phyloP scores from a whole-genome alignment of 306 rosid genomes.

The Cucurbita ficifolia region DNA sequence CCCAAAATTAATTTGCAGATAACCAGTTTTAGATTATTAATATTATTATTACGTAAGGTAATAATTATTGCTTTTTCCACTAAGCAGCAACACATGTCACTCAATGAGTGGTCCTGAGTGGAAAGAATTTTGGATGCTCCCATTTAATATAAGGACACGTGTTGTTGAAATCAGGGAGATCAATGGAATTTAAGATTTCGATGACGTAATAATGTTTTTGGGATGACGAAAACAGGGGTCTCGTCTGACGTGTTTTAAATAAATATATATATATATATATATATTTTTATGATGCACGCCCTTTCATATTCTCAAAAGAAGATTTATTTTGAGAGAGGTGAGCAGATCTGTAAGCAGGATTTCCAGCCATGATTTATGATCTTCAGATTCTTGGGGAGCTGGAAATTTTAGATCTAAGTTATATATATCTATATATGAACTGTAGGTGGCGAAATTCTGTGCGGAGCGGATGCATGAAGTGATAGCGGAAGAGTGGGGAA shows the following conservation, averaged over 20 bases:
- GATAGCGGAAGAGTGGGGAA: slow-evolving; percentile 69
- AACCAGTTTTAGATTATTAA: background rate
- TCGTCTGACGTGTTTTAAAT: background rate
- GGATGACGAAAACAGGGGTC: background rate
- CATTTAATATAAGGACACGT: slow-evolving; percentile 21
- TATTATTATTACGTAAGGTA: background rate
- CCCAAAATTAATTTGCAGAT: background rate
- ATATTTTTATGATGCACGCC: no score
- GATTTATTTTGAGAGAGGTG: background rate
- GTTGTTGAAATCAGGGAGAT: background rate
- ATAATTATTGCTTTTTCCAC: slow-evolving; percentile 5
- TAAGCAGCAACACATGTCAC: slow-evolving; percentile 16
- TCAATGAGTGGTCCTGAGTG: slow-evolving; percentile 20
- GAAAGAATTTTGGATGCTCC: slow-evolving; percentile 14
- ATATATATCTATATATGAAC: background rate
- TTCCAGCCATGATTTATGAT: background rate
- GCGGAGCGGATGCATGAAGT: slow-evolving; percentile 65
- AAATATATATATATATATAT: no score
- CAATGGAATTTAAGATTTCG: background rate
- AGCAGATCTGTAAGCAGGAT: background rate
- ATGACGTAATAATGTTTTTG: background rate
- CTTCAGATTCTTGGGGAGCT: background rate
- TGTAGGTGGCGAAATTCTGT: slow-evolving; percentile 78
- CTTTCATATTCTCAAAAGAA: background rate
- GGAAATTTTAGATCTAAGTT: background rate